These are phyloP conservation scores for Collybia sp. DNA, from an alignment of 768 basidiomycete genomes.

Conservation along the genomic window DNA sequence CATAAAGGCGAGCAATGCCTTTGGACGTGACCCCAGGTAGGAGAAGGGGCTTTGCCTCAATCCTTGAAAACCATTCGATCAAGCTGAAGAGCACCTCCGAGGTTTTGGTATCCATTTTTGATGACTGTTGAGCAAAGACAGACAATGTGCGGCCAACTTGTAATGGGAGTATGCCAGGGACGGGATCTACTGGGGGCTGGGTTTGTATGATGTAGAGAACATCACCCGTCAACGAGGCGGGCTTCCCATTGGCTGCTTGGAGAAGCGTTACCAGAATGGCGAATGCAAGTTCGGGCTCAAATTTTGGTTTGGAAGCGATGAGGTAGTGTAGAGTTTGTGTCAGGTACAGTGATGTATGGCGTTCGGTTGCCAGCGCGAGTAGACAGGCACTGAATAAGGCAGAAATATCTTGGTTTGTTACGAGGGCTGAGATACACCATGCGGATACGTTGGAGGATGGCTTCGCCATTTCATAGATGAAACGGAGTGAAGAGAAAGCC, in stretches of 20 bases:
- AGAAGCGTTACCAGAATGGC: conserved; percentile 26
- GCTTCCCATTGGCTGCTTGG: conserved; percentile 24
- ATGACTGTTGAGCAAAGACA: conserved; percentile 19
- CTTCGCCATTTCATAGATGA: conserved; percentile 41
- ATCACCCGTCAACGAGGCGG: conserved; percentile 13
- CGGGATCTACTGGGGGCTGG: conserved; percentile 10
- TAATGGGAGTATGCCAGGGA: conserved; percentile 21
- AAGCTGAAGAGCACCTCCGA: conserved; percentile 36
- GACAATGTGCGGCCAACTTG: conserved; percentile 29
- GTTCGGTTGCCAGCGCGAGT: conserved; percentile 40
- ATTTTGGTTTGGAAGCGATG: conserved; percentile 16
- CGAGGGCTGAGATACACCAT: conserved; percentile 41
- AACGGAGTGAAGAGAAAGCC: conserved; percentile 41
- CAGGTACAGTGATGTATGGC: conserved; percentile 40
- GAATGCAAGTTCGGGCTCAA: conserved; percentile 24
- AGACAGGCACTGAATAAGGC: conserved; percentile 36
- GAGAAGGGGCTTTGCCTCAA: conserved; percentile 36
- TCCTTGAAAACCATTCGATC: conserved; percentile 52
- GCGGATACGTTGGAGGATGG: conserved; percentile 30
- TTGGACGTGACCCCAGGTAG: conserved; percentile 45
- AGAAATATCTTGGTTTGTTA: conserved; percentile 38
- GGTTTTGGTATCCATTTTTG: conserved; percentile 26
- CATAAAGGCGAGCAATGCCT: conserved; percentile 42
- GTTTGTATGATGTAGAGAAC: conserved; percentile 1
- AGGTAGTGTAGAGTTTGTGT: conserved; percentile 31